Evolutionary conservation across 2,329 filamentous ascomycete genomes (phyloP), one percentile per base, ranked within the genome.

Genomic region (Cylindrodendrum hubeiense): DNA sequence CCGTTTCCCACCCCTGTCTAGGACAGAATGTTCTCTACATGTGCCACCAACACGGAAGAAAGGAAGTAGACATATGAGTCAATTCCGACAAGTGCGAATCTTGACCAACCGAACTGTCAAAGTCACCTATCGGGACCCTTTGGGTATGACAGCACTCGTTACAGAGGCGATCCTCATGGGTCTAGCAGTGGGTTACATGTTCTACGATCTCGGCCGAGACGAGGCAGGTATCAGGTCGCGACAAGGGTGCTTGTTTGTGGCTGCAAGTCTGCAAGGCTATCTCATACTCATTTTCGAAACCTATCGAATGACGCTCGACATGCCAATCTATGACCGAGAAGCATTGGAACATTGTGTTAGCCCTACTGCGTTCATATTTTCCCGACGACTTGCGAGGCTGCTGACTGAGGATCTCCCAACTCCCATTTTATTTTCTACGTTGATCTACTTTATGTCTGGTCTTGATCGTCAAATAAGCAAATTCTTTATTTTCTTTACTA

Each of bases 361-460:
- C 41, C 87, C 92, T 5, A 77, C 90, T 0, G 87, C 90, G 0
- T 94, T 91, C 68, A 82, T 94, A 4, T 73, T 93, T 1, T 93
- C 91, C 28, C 84, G 92, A 46, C 86, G 92, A n/a, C 77, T 93
- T 8, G 90, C 91, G 1, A 85, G 91, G 17, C 78, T 93, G 10
- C 83, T 89, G 8, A 87, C 90, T 1, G 91, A 94, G 74, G 91
- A 94, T 73, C 73, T 94, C 0, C 90, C 90, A 0, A 90, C 93
- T 2, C 91, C 91, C 0, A 83, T 93, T 13, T 75, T 93, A 8
- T 93, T 90, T 73, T 89, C 89, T 10, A 77, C 89, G 9, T 89
- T 93, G 10, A 90, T 89, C 74, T 94, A 94, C 77, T 93, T 93
- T 77, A 92, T 94, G 89, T 86, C 88, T 17, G 91, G 90, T 1